Evolutionary conservation across 2,329 filamentous ascomycete genomes (phyloP).

Genomic region (Microsporum ferrugineum): DNA sequence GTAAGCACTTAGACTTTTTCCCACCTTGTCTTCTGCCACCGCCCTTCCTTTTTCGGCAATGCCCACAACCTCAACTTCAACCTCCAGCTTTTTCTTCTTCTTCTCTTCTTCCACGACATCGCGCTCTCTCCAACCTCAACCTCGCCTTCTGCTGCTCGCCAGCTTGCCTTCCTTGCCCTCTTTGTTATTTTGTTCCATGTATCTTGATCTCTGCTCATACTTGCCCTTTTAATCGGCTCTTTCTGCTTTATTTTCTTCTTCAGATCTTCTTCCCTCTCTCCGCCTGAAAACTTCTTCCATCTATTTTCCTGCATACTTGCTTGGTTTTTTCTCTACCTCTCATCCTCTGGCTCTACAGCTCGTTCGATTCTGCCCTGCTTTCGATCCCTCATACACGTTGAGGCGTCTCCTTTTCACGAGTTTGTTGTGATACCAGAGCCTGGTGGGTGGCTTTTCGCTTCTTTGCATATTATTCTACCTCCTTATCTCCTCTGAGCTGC

Average conservation of each 20-base stretch:
- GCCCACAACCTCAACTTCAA: conserved; percentile 19
- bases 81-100: conserved; percentile 14
- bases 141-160: conserved; percentile 6
- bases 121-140: conserved; percentile 3
- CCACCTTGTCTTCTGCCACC: conserved; percentile 5
- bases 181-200: conserved; percentile 6
- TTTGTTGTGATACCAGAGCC: background rate
- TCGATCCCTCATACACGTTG: background rate
- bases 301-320: conserved; percentile 6
- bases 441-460: background rate
- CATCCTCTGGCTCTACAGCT: background rate
- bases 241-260: conserved; percentile 2
- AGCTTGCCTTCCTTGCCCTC: conserved; percentile 1
- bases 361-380: background rate
- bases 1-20: background rate
- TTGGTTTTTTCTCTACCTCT: background rate
- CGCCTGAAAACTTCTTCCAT: conserved; percentile 1
- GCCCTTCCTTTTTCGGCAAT: conserved; percentile 1
- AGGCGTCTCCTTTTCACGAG: background rate
- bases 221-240: conserved; percentile 4
- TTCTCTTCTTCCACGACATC: conserved; percentile 12
- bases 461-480: conserved; percentile 1
- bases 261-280: background rate
- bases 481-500: background rate
- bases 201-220: conserved; percentile 1